Conservation (phyloP, 345 rosid genomes). For the Boechera stricta region DNA sequence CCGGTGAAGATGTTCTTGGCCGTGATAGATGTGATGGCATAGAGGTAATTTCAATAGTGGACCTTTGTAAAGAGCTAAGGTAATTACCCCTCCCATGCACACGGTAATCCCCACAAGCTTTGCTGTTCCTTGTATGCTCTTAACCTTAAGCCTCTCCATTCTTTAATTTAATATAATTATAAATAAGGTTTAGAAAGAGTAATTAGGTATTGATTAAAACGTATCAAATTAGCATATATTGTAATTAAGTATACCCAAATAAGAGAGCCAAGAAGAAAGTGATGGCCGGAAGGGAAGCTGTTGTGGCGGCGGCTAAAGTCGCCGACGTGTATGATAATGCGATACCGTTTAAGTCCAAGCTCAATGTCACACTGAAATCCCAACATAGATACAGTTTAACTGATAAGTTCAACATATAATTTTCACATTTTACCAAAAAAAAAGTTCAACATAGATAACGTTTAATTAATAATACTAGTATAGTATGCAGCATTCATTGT, state of each 20-base stretch:
- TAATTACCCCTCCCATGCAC: constrained; percentile 70
- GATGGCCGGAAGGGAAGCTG: constrained; percentile 83
- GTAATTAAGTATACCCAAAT: constrained; percentile 54
- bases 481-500: not conserved
- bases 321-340: constrained; percentile 80
- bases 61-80: constrained; percentile 78
- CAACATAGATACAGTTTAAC: constrained; percentile 7
- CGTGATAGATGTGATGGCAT: constrained; percentile 47
- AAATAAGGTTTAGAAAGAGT: not conserved
- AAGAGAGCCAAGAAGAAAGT: constrained; percentile 88
- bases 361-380: constrained; percentile 60
- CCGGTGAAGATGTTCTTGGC: constrained; percentile 34
- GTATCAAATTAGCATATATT: too few species aligned
- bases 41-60: constrained; percentile 60
- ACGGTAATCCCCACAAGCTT: constrained; percentile 68
- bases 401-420: not conserved
- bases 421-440: too few species aligned
- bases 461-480: not conserved
- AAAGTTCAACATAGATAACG: not conserved
- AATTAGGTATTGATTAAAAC: not conserved
- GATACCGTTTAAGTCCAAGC: constrained; percentile 68
- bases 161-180: constrained; percentile 44
- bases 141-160: constrained; percentile 67
- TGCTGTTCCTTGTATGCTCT: constrained; percentile 62
- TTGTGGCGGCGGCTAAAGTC: constrained; percentile 84